Evolutionary conservation across 306 rosid species (phyloP).

Genomic region (Casuarina cunninghamiana): DNA sequence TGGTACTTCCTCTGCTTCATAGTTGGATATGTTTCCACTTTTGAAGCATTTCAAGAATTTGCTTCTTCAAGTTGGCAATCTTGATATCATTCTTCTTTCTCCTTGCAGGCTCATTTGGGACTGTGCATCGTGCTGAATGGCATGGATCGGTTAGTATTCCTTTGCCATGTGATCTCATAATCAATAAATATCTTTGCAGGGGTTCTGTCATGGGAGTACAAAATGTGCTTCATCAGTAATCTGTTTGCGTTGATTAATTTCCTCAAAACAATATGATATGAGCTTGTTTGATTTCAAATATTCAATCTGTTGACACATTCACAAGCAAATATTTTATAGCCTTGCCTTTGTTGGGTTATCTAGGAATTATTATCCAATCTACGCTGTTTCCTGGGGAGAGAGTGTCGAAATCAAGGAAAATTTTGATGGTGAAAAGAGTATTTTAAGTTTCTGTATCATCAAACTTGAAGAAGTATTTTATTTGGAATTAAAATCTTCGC

Average conservation of each 20-base stretch:
- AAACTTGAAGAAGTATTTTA: neutral
- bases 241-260: neutral
- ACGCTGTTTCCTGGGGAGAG: neutral
- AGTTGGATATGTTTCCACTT: neutral
- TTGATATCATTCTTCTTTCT: slow-evolving; percentile 21
- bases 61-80: slow-evolving; percentile 10
- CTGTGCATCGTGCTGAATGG: slow-evolving; percentile 99
- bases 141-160: slow-evolving; percentile 81
- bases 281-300: neutral
- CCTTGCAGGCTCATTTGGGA: slow-evolving; percentile 87
- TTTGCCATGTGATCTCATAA: neutral
- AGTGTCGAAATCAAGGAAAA: slow-evolving; percentile 1
- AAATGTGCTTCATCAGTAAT: neutral
- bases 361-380: neutral
- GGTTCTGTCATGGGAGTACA: neutral
- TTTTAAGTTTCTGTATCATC: neutral
- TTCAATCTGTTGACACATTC: slow-evolving; percentile 7
- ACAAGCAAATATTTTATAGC: slow-evolving; percentile 8
- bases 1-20: slow-evolving; percentile 52
- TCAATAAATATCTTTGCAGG: neutral
- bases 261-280: neutral
- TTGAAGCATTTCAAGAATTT: neutral
- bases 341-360: neutral
- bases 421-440: neutral
- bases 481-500: neutral